Conservation (phyloP, 2,329 filamentous ascomycete species). For the Trichoderma sp. region DNA sequence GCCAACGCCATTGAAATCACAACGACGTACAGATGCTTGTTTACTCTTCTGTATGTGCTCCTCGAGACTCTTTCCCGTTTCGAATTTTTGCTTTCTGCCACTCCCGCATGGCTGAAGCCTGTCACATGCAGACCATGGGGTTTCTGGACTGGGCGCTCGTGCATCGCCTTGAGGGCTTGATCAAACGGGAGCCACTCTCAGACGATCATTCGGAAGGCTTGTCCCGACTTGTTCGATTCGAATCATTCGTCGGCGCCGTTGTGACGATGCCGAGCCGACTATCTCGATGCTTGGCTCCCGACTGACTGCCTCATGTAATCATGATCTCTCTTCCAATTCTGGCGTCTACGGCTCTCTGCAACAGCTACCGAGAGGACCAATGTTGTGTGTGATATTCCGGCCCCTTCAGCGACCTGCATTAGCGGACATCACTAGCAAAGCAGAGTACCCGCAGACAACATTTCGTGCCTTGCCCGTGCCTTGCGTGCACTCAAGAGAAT, state of each 20-base stretch:
- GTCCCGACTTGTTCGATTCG: too few species aligned
- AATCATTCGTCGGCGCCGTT: too few species aligned
- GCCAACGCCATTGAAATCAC: conserved; percentile 23
- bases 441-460: conserved; percentile 5
- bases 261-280: too few species aligned
- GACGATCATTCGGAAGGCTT: too few species aligned
- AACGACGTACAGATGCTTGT: conserved; percentile 8
- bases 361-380: neutral
- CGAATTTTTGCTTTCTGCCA: neutral
- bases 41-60: neutral
- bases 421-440: conserved; percentile 13
- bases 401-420: conserved; percentile 25
- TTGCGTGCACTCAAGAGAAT: conserved; percentile 12
- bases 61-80: neutral
- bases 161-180: neutral
- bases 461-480: conserved; percentile 8
- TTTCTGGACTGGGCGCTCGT: neutral
- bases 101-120: conserved; percentile 4
- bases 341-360: neutral
- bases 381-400: conserved; percentile 16
- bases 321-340: too few species aligned
- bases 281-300: too few species aligned
- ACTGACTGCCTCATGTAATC: too few species aligned
- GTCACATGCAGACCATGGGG: conserved; percentile 20
- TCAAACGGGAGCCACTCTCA: too few species aligned